A percentile compares a stretch with the other conserved stretches of the same genome.
These are phyloP conservation scores for Cryphonectria naterciae DNA, from an alignment of 2,329 filamentous ascomycete genomes.

Conservation along the genomic window DNA sequence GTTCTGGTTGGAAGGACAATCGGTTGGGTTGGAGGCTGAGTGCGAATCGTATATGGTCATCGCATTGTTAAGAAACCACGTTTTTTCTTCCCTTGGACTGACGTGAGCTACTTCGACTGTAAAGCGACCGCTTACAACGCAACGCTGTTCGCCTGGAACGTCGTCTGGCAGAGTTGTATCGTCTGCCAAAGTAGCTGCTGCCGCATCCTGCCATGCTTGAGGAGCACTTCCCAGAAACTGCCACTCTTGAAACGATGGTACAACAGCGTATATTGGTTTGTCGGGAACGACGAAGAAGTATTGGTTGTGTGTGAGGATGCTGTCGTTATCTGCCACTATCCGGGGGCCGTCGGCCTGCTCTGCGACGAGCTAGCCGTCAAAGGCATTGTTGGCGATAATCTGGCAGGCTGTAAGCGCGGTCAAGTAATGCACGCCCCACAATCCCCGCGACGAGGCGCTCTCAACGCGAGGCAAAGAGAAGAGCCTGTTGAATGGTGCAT, in stretches of 20 bases:
- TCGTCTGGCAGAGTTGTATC: not conserved
- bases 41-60: slow-evolving; percentile 8
- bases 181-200: not conserved
- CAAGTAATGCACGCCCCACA: slow-evolving; percentile 8
- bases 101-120: slow-evolving; percentile 9
- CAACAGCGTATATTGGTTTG: slow-evolving; percentile 14
- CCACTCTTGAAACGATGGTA: slow-evolving; percentile 15
- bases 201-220: slow-evolving; percentile 6
- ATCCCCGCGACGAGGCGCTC: not conserved
- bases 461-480: slow-evolving; percentile 9
- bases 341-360: slow-evolving; percentile 1
- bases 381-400: slow-evolving; percentile 10
- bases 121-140: slow-evolving; percentile 4
- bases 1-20: slow-evolving; percentile 1
- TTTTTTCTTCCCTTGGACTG: slow-evolving; percentile 7
- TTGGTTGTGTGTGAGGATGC: slow-evolving; percentile 4
- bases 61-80: slow-evolving; percentile 12
- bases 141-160: slow-evolving; percentile 3
- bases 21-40: slow-evolving; percentile 1
- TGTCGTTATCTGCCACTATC: slow-evolving; percentile 3
- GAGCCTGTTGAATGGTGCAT: slow-evolving; percentile 12
- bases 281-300: slow-evolving; percentile 12
- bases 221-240: slow-evolving; percentile 4
- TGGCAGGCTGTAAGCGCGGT: slow-evolving; percentile 10
- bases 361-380: slow-evolving; percentile 7